A percentile compares a stretch with the other conserved stretches of the same genome.
These are phyloP conservation scores for Hirsutella rhossiliensis DNA, from an alignment of 2,329 filamentous ascomycete genomes.

Conservation along the genomic window DNA sequence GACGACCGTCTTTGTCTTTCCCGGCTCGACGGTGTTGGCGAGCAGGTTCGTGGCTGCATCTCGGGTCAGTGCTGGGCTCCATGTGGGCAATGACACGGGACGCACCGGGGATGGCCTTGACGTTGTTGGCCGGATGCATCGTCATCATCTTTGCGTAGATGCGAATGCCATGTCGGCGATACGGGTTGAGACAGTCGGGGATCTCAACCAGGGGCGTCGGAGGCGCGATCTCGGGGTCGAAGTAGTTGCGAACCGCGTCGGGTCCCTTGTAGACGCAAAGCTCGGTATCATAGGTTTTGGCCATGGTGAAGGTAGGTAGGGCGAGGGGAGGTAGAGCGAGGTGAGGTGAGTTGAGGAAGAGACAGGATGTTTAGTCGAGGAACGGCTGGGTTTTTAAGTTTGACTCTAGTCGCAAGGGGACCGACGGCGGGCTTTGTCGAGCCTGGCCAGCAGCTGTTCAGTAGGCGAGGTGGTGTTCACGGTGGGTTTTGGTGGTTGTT, in stretches of 20 bases:
- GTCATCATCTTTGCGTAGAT: slow-evolving; percentile 58
- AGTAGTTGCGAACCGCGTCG: slow-evolving; percentile 44
- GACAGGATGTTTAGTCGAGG: background rate
- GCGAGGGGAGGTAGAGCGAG: too few species aligned
- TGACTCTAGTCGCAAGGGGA: too few species aligned
- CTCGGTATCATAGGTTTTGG: slow-evolving; percentile 10
- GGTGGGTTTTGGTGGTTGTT: too few species aligned
- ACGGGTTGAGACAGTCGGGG: slow-evolving; percentile 44
- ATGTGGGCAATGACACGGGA: background rate
- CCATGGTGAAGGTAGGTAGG: slow-evolving; percentile 7
- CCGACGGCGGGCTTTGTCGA: too few species aligned
- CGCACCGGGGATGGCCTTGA: slow-evolving; percentile 48
- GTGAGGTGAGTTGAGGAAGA: background rate
- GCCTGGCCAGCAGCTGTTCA: too few species aligned
- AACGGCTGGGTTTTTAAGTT: too few species aligned
- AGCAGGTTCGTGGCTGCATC: slow-evolving; percentile 36
- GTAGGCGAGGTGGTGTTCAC: too few species aligned
- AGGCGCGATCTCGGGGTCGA: slow-evolving; percentile 43
- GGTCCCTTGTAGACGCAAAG: slow-evolving; percentile 47
- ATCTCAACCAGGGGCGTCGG: slow-evolving; percentile 51
- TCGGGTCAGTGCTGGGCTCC: background rate
- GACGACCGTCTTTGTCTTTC: slow-evolving; percentile 37
- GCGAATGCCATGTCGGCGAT: slow-evolving; percentile 41
- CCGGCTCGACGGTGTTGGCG: slow-evolving; percentile 7
- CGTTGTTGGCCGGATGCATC: slow-evolving; percentile 51